Evolutionary conservation across 805 yeast genomes (phyloP), one percentile per base, ranked within the genome.

Genomic region (Lachancea dasiensis): DNA sequence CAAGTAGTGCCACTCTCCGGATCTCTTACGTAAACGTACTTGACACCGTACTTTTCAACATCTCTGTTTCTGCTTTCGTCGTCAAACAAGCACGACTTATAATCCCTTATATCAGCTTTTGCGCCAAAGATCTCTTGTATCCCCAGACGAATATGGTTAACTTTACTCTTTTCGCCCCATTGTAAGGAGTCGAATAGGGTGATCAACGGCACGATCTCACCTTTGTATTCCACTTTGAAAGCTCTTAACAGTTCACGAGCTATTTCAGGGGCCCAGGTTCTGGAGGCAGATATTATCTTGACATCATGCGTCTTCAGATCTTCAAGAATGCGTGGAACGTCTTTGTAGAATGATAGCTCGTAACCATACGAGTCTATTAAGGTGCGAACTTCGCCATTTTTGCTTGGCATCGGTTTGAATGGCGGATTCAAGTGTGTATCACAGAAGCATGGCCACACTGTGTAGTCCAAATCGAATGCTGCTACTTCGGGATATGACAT

Each of bases 11-110:
- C 86, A 15, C 51, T 47, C 18, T 64, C 63, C 29, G 79, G 81
- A 49, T 78, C 74, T 6, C 65, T 65, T 6, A 86, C 73, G 52
- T 77, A 73, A 11, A 76, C 74, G 58, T 86, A 86, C 36, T 73
- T 70, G 19, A 85, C 86, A 3, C 87, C 87, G 11, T 82, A 68
- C 4, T 56, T 49, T 50, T 75, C 81, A 3, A 86, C 95, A 48
- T 86, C 95, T 44, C 63, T 70, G 52, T 86, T 86, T 46, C 95
- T 68, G 39, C 62, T 51, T 58, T 86, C 95, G 56, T 86, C 95
- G 54, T 86, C 95, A 51, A 76, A 86, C 39, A 83, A 50, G 14
- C 75, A 65, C 13, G 61, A 54, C 7, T 51, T 51, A 10, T 53
- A 38, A 2, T 64, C 63, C n/a, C 70, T 58, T 64, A 84, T 69